Base-by-base conservation (phyloP, 2,329 filamentous ascomycete genomes). In the Escovopsis weberi region DNA sequence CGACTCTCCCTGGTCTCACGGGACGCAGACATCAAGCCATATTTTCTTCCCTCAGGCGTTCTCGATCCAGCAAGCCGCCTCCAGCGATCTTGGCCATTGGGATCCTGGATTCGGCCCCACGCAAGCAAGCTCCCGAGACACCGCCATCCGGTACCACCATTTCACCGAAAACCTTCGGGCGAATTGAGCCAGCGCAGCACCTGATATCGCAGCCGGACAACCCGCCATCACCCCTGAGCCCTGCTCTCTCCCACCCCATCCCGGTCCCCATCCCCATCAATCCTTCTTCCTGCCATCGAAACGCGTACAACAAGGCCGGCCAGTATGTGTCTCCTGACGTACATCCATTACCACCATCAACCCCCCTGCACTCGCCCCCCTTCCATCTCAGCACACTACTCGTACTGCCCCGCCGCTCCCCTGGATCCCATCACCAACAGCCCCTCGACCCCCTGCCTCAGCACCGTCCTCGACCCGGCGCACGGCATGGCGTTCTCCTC, bases 281-380 rank as follows among this genome's bases (percentile, higher is more conserved):
- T 32, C 28, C 28, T 32, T 6, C 8, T 9, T 32, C 28, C 11
- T 32, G 8, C 28, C 28, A 32, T 32, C 28, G 8, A 32, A 37
- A 26, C 23, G 33, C 35, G n/a, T 33, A 38, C 33, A n/a, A 37
- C 12, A 39, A 37, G 33, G 19, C 19, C 39, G 26, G 32, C 18
- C 33, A 42, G 37, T 35, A 74, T 74, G 71, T 74, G 70, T 50
- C 64, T 59, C 46, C 67, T 65, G 55, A 66, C 68, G 47, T 68
- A 68, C 50, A 58, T 70, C 36, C 69, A 74, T 51, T 64, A 70
- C 52, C 70, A 74, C 51, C 70, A 71, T 48, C 50, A 64, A 28
- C 52, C 59, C 23, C 64, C 67, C 6, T 72, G 68, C 49, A 48
- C 48, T 12, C 61, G 61, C 7, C 57, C 59, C 26, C 55, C 68